Evolutionary conservation across 148 eudicot species (phyloP), one percentile per base, ranked within the genome.

Genomic region (Bassia scoparia): DNA sequence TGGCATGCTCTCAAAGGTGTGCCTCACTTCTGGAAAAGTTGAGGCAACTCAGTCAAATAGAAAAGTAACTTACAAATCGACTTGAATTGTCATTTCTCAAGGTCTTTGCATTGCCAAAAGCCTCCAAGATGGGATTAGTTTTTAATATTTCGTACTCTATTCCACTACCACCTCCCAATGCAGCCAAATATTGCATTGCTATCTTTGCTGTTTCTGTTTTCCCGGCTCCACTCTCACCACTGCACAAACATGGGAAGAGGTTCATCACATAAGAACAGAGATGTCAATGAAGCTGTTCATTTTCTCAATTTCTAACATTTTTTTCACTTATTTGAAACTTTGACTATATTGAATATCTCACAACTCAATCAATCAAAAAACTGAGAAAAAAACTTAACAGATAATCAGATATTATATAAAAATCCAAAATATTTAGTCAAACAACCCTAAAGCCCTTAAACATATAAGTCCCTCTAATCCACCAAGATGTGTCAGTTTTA

Each of bases 141-240:
- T 91, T 87, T 73, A 95, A 63, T 79, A 95, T 89, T 74, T 95
- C 97, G 74, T 87, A 86, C 77, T 91, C 98, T 82, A 95, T 95
- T 66, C 99, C 99, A 83, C 89, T 91, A 69, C 96, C 98, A 56
- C 98, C 98, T 77, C 99, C 97, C 44, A 95, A 85, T 44, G 99
- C 88, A 81, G 99, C 99, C 88, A 95, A 84, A 84, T 95, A 95
- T 77, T 95, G 97, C 99, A 95, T 95, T 63, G 99, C 96, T 79
- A 95, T 95, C 85, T 95, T 95, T 70, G 98, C 98, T 61, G 98
- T 95, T 80, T 95, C 98, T 23, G 98, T 95, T 78, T 95, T 95
- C 61, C 98, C 98, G 15, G 98, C 96, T 78, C 98, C 98, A 81
- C 98, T 95, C 84, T 95, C 98, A 49, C 98, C 97, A 79, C 96